Evolutionary conservation across 768 basidiomycete genomes (phyloP), one percentile per base, ranked within the genome.

Genomic region (Cystobasidium ongulense): DNA sequence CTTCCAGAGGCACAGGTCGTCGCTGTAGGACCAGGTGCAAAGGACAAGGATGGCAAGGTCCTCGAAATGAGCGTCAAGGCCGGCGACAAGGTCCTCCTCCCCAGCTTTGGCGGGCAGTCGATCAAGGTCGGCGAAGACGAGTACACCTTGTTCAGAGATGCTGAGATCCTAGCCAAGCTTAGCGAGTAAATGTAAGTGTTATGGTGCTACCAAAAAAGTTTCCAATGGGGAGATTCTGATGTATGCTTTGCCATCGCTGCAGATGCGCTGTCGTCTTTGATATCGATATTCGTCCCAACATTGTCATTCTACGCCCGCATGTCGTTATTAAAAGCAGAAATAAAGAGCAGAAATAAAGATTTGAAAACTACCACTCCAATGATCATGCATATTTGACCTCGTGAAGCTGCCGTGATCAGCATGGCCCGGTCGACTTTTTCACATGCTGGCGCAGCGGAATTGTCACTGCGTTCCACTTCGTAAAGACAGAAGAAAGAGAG

Each of bases 81-180:
- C 21, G 95, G 95, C 43, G 96, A 98, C 84, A 86, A 90, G 11
- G 94, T 98, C 18, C 84, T 99, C 64, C 84, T 99, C 2, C 95
- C 96, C 15, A 91, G 91, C 4, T 99, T 95, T 91, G 96, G 96
- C 65, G 96, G 96, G 13, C 93, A 88, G 80, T 81, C 90, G 18
- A 92, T 99, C 82, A 99, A 99, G 83, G 87, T 98, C 61, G 94
- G 93, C 46, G 96, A 98, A 29, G 94, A 97, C 93, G 95, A 99
- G 80, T 99, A 90, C 83, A 89, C 86, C 84, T 83, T 99, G 73
- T 97, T 94, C 88, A 90, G 88, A 83, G 95, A 97, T 82, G 82
- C 87, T 29, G 94, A 97, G 80, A 96, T 99, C 80, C 86, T 98
- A 66, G 95, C 95, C 74, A 96, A 94, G 85, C 92, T 97, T 79